phyloP scores from a whole-genome alignment of 345 rosid species.

The Eucalyptus pauciflora region DNA sequence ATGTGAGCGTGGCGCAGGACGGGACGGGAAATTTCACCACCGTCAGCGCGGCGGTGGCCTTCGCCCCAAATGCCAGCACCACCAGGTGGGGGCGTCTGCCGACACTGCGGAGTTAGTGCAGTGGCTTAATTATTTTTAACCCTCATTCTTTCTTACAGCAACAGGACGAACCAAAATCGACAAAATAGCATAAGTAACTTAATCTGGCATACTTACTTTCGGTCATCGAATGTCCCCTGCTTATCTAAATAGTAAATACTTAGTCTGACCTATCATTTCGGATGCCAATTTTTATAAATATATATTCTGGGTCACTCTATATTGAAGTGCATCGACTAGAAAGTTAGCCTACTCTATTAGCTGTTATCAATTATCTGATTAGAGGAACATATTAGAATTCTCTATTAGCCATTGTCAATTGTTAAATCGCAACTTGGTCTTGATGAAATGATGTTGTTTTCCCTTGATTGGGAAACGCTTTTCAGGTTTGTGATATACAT shows the following conservation, averaged over 20 bases:
- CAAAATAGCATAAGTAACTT: neutral
- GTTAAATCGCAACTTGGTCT: neutral
- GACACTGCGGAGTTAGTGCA: neutral
- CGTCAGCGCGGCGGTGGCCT: conserved; percentile 47
- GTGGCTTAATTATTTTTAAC: neutral
- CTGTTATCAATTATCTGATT: neutral
- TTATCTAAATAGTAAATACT: neutral
- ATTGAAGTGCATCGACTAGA: neutral
- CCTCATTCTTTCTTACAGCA: neutral
- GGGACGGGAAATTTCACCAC: conserved; percentile 63
- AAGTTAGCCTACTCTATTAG: neutral
- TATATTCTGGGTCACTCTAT: neutral
- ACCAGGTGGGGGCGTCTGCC: conserved; percentile 31
- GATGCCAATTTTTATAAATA: neutral
- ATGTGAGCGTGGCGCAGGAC: conserved; percentile 61
- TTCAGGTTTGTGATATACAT: conserved; percentile 71
- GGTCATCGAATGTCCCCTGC: neutral
- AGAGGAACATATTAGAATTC: neutral
- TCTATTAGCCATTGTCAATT: neutral
- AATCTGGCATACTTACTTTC: neutral
- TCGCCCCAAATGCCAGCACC: conserved; percentile 58
- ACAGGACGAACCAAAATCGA: neutral
- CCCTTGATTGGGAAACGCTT: neutral
- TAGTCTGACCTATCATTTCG: neutral
- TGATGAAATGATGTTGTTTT: neutral